These are phyloP conservation scores for Endocalyx cinctus DNA, from an alignment of 2,329 filamentous ascomycete species.

Conservation along the genomic window DNA sequence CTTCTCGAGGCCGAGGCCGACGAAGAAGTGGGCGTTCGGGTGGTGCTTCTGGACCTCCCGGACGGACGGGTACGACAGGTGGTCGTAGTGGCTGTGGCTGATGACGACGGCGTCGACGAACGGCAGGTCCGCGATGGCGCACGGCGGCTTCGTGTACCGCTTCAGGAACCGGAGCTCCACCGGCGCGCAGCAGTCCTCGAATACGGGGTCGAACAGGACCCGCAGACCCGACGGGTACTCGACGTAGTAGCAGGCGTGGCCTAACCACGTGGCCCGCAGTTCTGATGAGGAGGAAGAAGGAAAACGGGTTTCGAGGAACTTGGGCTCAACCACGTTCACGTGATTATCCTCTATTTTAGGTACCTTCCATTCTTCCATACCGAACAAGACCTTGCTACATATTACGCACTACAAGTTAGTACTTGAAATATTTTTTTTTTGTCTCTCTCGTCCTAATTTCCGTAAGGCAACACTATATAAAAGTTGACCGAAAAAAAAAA, in stretches of 20 bases:
- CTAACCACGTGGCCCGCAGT: constrained; percentile 87
- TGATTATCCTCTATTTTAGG: constrained; percentile 51
- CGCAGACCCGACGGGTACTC: constrained; percentile 84
- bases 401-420: background rate
- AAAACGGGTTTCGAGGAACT: constrained; percentile 61
- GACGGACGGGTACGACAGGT: constrained; percentile 74
- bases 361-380: constrained; percentile 54
- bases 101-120: constrained; percentile 74
- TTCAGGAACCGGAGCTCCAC: constrained; percentile 66
- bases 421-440: background rate
- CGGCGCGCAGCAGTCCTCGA: constrained; percentile 81
- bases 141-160: constrained; percentile 74
- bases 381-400: constrained; percentile 25
- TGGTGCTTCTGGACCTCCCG: constrained; percentile 65
- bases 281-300: constrained; percentile 46
- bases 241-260: constrained; percentile 89
- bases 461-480: too few relatives aligned
- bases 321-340: constrained; percentile 61
- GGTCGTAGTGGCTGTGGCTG: constrained; percentile 90
- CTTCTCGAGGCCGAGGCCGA: constrained; percentile 72
- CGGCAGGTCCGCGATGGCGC: constrained; percentile 73
- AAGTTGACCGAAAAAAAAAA: too few relatives aligned
- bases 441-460: too few relatives aligned
- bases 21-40: constrained; percentile 82
- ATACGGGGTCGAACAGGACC: constrained; percentile 90